Evolutionary conservation across 2,329 filamentous ascomycete species (phyloP).

Genomic region (Penicillium sclerotigenum): DNA sequence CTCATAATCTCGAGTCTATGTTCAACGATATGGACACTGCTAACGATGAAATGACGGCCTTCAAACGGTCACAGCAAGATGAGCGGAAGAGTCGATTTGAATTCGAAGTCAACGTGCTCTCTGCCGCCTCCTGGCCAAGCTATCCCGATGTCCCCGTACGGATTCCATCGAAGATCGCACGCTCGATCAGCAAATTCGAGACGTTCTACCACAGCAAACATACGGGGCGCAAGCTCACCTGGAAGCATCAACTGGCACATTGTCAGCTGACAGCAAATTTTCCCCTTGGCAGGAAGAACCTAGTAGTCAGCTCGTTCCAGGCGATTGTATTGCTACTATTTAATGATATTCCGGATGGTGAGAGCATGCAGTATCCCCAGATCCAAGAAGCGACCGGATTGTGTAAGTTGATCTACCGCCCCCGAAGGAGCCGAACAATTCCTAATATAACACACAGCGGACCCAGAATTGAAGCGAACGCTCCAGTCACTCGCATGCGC

Average conservation of each 20-base stretch:
- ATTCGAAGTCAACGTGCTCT: constrained; percentile 76
- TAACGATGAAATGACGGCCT: constrained; percentile 87
- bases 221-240: constrained; percentile 77
- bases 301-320: constrained; percentile 88
- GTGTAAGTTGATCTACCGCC: constrained; percentile 44
- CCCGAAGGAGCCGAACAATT: neutral
- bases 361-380: constrained; percentile 69
- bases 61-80: constrained; percentile 63
- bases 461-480: constrained; percentile 78
- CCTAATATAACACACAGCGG: constrained; percentile 48
- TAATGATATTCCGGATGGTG: constrained; percentile 65
- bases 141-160: constrained; percentile 75
- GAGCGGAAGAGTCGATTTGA: constrained; percentile 58
- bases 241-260: constrained; percentile 92
- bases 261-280: constrained; percentile 82
- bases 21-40: constrained; percentile 97
- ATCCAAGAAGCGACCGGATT: constrained; percentile 73
- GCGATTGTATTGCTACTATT: constrained; percentile 87
- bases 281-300: constrained; percentile 74
- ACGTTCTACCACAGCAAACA: constrained; percentile 85
- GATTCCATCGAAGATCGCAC: constrained; percentile 70
- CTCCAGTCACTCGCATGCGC: constrained; percentile 93
- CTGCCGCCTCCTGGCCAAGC: constrained; percentile 85
- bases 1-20: constrained; percentile 97
- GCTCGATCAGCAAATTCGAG: constrained; percentile 79